Evolutionary conservation across 805 yeast species (phyloP).

Genomic region (Starmerella ratchasimensis): DNA sequence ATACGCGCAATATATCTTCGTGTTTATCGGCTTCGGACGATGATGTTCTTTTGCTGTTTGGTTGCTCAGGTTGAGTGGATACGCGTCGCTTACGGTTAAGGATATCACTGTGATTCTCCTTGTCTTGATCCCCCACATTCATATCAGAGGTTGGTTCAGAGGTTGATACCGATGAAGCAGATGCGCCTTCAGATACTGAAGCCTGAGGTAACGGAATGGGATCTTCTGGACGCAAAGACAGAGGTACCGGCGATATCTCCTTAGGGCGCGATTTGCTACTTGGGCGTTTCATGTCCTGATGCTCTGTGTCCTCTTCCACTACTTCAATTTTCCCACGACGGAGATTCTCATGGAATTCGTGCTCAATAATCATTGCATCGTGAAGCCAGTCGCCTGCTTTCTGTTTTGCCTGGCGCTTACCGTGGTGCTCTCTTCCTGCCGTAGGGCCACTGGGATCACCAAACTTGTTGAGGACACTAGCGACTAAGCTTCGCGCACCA

Average conservation of each 20-base stretch:
- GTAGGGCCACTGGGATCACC: constrained; percentile 17
- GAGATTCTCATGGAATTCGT: constrained; percentile 44
- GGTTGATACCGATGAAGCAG: too few relatives aligned
- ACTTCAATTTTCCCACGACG: constrained; percentile 7
- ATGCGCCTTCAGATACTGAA: not conserved
- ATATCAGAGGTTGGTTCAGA: not conserved
- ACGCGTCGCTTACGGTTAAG: not conserved
- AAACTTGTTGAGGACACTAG: constrained; percentile 32
- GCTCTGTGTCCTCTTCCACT: not conserved
- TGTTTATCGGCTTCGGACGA: not conserved
- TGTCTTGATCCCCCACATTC: not conserved
- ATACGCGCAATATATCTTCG: not conserved
- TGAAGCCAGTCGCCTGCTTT: constrained; percentile 56
- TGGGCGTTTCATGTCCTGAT: not conserved
- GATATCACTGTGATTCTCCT: not conserved
- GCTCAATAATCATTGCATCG: constrained; percentile 41
- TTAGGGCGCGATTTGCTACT: not conserved
- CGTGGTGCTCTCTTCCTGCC: constrained; percentile 14
- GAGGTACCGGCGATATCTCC: not conserved
- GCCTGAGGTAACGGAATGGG: too few relatives aligned
- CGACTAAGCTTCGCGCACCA: constrained; percentile 39
- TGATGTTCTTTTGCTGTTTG: too few relatives aligned
- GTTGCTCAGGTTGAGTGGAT: too few relatives aligned
- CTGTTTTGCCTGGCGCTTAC: constrained; percentile 38
- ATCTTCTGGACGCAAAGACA: too few relatives aligned